phyloP scores from a whole-genome alignment of 2,329 filamentous ascomycete species.

The Huntiella savannae region DNA sequence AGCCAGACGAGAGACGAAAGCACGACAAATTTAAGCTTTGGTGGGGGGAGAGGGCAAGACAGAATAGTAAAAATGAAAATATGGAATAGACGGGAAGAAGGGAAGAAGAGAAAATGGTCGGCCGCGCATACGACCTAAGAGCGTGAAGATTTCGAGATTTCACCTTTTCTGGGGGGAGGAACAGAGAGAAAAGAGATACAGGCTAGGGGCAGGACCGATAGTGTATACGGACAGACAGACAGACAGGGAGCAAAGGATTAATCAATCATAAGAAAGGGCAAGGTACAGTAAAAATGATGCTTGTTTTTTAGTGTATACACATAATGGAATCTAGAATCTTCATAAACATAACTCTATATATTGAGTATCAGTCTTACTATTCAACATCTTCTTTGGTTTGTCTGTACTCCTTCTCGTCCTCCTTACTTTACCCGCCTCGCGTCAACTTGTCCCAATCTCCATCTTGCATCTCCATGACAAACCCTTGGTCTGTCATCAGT shows the following conservation, averaged over 20 bases:
- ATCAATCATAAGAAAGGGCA: not conserved
- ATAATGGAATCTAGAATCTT: too few relatives aligned
- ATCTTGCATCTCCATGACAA: too few relatives aligned
- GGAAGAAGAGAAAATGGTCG: not conserved
- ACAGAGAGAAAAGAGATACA: slow-evolving; percentile 2
- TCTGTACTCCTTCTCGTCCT: not conserved
- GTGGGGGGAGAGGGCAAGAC: not conserved
- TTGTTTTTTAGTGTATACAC: too few relatives aligned
- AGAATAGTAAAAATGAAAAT: not conserved
- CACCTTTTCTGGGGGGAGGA: not conserved
- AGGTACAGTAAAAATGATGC: too few relatives aligned
- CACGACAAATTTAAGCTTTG: not conserved
- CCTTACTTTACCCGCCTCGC: not conserved
- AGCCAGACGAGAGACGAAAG: not conserved
- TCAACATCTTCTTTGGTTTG: not conserved
- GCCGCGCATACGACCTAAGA: not conserved
- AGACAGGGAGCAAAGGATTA: not conserved
- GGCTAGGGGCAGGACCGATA: not conserved
- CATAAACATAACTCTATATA: too few relatives aligned
- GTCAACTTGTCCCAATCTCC: too few relatives aligned
- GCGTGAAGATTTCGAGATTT: slow-evolving; percentile 6
- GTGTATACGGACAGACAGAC: not conserved
- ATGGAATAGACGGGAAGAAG: not conserved
- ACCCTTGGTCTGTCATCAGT: too few relatives aligned
- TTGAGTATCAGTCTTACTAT: not conserved